Percentiles rank a stretch among this genome's conserved stretches.
phyloP scores from a whole-genome alignment of 192 early-diverging fungal species.

The Coemansia sp. region DNA sequence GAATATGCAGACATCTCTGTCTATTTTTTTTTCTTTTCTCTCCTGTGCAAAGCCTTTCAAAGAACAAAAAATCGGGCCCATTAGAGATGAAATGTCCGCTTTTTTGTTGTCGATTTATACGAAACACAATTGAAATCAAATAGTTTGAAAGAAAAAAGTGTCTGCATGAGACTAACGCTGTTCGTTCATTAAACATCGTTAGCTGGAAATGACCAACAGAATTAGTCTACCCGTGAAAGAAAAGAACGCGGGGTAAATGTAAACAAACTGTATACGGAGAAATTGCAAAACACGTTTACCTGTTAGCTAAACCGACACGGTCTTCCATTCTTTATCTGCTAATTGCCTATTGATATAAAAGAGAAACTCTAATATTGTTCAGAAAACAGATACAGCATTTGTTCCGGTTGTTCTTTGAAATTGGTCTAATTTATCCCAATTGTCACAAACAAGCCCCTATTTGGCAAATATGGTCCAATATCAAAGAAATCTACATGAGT shows the following conservation, averaged over 20 bases:
- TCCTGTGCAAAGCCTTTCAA: background rate
- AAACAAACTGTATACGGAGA: background rate
- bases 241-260: background rate
- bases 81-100: background rate
- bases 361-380: conserved; percentile 5
- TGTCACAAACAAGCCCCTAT: background rate
- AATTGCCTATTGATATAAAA: background rate
- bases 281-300: conserved; percentile 1
- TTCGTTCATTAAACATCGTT: background rate
- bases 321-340: background rate
- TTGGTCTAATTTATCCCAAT: conserved; percentile 1
- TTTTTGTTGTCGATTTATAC: background rate
- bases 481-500: background rate
- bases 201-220: background rate
- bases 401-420: background rate
- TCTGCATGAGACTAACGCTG: background rate
- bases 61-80: background rate
- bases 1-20: background rate
- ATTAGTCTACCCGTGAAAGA: background rate
- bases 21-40: background rate
- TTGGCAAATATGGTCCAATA: background rate
- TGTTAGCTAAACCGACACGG: background rate
- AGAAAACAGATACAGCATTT: background rate
- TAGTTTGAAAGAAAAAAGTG: background rate
- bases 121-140: background rate